phyloP scores from a whole-genome alignment of 1,284 basidiomycete species.

The Chalciporus sp. region DNA sequence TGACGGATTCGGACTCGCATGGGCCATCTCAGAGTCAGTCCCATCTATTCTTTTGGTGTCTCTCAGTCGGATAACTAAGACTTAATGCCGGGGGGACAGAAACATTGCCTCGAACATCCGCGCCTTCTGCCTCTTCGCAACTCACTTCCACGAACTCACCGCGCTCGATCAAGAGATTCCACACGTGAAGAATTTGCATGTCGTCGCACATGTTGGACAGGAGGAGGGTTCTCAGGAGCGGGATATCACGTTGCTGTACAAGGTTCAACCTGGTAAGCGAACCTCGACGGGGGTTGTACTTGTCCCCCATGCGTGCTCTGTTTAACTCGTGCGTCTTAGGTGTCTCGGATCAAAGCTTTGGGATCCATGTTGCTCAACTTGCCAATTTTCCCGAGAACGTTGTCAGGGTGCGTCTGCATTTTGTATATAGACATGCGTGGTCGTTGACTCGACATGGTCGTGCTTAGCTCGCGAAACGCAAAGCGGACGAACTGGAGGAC shows the following conservation, averaged over 20 bases:
- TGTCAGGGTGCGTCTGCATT: slow-evolving; percentile 64
- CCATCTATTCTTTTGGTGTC: background rate
- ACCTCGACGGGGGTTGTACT: no score
- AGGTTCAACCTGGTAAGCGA: slow-evolving; percentile 84
- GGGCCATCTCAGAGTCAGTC: slow-evolving; percentile 95
- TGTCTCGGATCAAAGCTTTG: slow-evolving; percentile 95
- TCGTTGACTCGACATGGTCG: background rate
- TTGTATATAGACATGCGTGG: background rate
- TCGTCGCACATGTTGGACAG: slow-evolving; percentile 88
- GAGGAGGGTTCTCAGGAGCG: slow-evolving; percentile 67
- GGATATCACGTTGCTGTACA: slow-evolving; percentile 93
- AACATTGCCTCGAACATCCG: slow-evolving; percentile 92
- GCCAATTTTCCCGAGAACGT: slow-evolving; percentile 97
- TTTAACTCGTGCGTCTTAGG: slow-evolving; percentile 40
- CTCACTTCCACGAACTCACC: slow-evolving; percentile 98
- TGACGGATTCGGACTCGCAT: slow-evolving; percentile 97
- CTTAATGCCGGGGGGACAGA: slow-evolving; percentile 43
- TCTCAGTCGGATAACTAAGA: background rate
- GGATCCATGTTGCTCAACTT: slow-evolving; percentile 96
- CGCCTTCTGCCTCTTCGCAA: slow-evolving; percentile 95
- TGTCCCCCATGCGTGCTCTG: no score
- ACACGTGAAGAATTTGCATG: slow-evolving; percentile 94
- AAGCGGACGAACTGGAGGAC: slow-evolving; percentile 96
- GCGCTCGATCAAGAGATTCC: slow-evolving; percentile 78
- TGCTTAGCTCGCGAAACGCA: slow-evolving; percentile 86